Percentiles rank a stretch among this genome's conserved stretches.
These are phyloP conservation scores for Pseudoturritis turrita DNA, from an alignment of 345 rosid genomes.

Conservation along the genomic window DNA sequence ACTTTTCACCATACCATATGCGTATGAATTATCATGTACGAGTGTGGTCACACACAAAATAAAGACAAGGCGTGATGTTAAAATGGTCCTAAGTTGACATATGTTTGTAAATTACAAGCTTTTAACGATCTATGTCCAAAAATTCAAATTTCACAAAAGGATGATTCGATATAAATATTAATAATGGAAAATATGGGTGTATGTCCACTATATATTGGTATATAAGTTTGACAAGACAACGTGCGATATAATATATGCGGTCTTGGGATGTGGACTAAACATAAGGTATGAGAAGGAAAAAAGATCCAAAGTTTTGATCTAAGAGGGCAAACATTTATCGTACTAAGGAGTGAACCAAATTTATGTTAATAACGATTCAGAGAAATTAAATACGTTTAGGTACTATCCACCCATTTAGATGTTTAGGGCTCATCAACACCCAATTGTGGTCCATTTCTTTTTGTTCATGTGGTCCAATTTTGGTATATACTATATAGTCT, in stretches of 20 bases:
- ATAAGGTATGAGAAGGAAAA: constrained; percentile 21
- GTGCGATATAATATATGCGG: constrained; percentile 25
- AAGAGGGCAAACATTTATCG: constrained; percentile 32
- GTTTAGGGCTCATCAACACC: constrained; percentile 37
- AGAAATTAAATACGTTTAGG: constrained; percentile 31
- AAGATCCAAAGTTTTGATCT: constrained; percentile 30
- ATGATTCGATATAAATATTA: constrained; percentile 27
- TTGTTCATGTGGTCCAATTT: constrained; percentile 34
- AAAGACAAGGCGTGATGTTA: constrained; percentile 32
- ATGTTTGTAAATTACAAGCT: constrained; percentile 15
- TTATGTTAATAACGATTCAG: constrained; percentile 37
- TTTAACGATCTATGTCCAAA: constrained; percentile 20
- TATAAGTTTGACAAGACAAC: constrained; percentile 34
- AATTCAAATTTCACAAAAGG: constrained; percentile 30
- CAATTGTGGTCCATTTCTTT: constrained; percentile 33
- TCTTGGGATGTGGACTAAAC: constrained; percentile 31
- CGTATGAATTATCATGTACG: constrained; percentile 10
- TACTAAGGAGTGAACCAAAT: constrained; percentile 29
- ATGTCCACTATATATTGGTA: constrained; percentile 32
- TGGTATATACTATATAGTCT: constrained; percentile 35
- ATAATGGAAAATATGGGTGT: constrained; percentile 6
- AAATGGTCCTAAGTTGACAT: constrained; percentile 36
- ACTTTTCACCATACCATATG: constrained; percentile 22
- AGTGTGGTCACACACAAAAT: constrained; percentile 21
- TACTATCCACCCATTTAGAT: constrained; percentile 33